Conservation (phyloP, 2,329 filamentous ascomycete species). For the Chaetothyriales sp. region DNA sequence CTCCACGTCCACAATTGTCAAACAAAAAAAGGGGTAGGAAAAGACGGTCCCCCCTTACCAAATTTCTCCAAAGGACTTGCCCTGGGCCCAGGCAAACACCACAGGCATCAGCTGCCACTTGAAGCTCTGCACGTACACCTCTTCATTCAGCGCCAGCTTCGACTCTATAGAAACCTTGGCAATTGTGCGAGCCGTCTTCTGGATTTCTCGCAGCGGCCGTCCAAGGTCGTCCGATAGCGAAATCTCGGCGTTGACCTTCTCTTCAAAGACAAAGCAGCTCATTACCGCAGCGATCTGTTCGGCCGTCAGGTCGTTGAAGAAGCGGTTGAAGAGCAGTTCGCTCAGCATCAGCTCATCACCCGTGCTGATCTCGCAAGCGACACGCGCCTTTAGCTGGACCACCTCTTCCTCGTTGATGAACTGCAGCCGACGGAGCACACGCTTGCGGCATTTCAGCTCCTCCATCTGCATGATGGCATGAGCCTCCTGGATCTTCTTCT, state of each 20-base stretch:
- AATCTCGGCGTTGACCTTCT: conserved; percentile 67
- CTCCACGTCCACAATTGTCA: not conserved
- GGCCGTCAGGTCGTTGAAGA: conserved; percentile 89
- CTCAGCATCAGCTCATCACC: conserved; percentile 88
- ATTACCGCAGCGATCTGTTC: conserved; percentile 76
- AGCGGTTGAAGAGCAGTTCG: conserved; percentile 87
- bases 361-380: conserved; percentile 94
- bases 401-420: conserved; percentile 96
- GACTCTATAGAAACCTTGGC: conserved; percentile 91
- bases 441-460: conserved; percentile 89
- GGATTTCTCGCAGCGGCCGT: conserved; percentile 74
- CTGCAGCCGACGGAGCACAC: conserved; percentile 78
- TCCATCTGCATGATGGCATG: conserved; percentile 85
- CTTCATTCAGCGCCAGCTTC: conserved; percentile 85
- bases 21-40: too few relatives aligned
- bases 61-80: conserved; percentile 78
- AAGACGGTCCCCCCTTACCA: conserved; percentile 55
- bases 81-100: conserved; percentile 80
- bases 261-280: conserved; percentile 93
- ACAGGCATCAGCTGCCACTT: conserved; percentile 97
- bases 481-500: conserved; percentile 72
- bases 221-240: conserved; percentile 64
- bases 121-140: conserved; percentile 77
- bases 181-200: conserved; percentile 70
- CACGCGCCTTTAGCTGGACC: conserved; percentile 89